Evolutionary conservation across 2,329 filamentous ascomycete species (phyloP), one percentile per base, ranked within the genome.

Genomic region (Calonectria multiphialidica): DNA sequence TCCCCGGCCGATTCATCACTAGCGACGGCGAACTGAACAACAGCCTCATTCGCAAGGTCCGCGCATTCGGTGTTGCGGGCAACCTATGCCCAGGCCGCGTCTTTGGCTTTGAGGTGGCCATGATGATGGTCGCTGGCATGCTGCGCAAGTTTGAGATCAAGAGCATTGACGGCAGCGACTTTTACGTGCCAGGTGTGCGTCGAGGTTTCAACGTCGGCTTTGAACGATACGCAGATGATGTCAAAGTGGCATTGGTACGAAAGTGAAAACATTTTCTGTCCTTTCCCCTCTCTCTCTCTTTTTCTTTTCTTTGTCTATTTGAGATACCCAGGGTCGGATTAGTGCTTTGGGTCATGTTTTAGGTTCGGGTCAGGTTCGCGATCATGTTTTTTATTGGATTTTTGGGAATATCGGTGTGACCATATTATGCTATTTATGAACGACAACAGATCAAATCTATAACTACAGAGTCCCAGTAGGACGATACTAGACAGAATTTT

Each of bases 41-140:
- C 33, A 72, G 63, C 18, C 72, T 75, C 5, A 71, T 77, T 12
- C 79, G 79, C 23, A 80, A 78, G 63, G 78, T 82, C 12, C 74
- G 76, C 44, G 80, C 79, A 7, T 82, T 82, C 70, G 81, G 81
- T 9, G 81, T 82, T 7, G 81, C 81, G 0, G 81, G 81, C 0
- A 82, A 82, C 42, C 68, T 82, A 71, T 82, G 81, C 23, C 81
- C 81, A 1, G 81, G 81, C 2, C 77, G 80, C 2, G 76, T 76
- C 1, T 78, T 82, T 64, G 81, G 81, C 8, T 80, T 79, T 35
- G 80, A 82, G 15, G 79, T 80, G 0, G 77, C 78, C 68, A 77
- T 82, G 65, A 76, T 76, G 21, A 75, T 79, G 7, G 71, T 80
- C 9, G 79, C 80, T 0, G 77, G 76, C 0, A 68, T 81, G 49